These are phyloP conservation scores for Auriscalpium vulgare DNA, from an alignment of 768 basidiomycete species.

Conservation along the genomic window DNA sequence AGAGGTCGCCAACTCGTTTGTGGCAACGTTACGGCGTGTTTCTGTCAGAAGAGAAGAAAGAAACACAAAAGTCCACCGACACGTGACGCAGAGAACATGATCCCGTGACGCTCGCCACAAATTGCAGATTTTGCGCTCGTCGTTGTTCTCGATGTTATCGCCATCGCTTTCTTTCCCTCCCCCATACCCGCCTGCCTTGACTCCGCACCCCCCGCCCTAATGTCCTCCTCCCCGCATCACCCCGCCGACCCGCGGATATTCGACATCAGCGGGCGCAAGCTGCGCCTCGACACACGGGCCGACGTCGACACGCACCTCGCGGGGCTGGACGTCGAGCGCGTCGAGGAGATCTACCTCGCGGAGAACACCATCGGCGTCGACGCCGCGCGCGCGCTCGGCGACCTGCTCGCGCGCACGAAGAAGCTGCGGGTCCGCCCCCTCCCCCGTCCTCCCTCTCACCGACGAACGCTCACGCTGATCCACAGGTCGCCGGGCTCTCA, in stretches of 20 bases:
- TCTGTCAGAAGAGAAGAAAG: too few relatives aligned
- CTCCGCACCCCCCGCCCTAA: too few relatives aligned
- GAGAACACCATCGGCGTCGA: slow-evolving; percentile 94
- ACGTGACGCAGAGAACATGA: too few relatives aligned
- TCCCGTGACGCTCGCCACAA: too few relatives aligned
- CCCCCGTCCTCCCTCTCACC: slow-evolving; percentile 3
- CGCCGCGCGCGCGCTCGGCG: slow-evolving; percentile 75
- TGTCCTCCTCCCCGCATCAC: too few relatives aligned
- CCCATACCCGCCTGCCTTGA: too few relatives aligned
- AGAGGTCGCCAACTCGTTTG: too few relatives aligned
- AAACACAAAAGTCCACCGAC: too few relatives aligned
- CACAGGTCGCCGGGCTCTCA: slow-evolving; percentile 84
- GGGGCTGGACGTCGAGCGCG: slow-evolving; percentile 47
- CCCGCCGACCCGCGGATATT: slow-evolving; percentile 20
- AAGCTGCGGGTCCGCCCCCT: slow-evolving; percentile 51
- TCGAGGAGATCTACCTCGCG: slow-evolving; percentile 86
- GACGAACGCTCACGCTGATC: background rate
- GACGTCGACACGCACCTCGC: slow-evolving; percentile 69
- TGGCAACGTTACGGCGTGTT: too few relatives aligned
- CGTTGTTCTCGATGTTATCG: too few relatives aligned
- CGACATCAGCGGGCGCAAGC: slow-evolving; percentile 52
- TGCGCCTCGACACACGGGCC: slow-evolving; percentile 68
- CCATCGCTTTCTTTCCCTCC: too few relatives aligned
- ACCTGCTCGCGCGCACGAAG: slow-evolving; percentile 60
- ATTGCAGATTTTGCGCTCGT: too few relatives aligned